A percentile compares a stretch with the other conserved stretches of the same genome.
Evolutionary conservation across 2,329 filamentous ascomycete genomes (phyloP).

Genomic region (Nannizzia gypsea): DNA sequence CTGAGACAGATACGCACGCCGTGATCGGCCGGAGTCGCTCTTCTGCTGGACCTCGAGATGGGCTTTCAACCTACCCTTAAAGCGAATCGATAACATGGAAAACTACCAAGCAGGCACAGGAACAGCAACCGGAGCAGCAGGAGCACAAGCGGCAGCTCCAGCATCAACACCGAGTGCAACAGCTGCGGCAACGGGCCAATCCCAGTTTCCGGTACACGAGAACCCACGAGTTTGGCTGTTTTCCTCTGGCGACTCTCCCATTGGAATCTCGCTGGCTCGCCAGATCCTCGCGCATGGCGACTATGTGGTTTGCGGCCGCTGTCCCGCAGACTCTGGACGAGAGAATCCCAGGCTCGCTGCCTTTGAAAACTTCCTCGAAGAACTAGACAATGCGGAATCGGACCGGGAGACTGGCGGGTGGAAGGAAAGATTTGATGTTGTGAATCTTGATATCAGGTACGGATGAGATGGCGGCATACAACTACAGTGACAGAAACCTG

Average conservation of each 20-base stretch:
- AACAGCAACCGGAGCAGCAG: neutral
- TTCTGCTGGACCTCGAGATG: slow-evolving; percentile 2
- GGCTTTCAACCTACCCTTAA: neutral
- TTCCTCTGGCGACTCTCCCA: slow-evolving; percentile 72
- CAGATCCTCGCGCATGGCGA: slow-evolving; percentile 83
- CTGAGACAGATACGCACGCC: neutral
- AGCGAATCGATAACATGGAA: slow-evolving; percentile 23
- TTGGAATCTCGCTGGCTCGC: slow-evolving; percentile 70
- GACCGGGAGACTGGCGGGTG: slow-evolving; percentile 48
- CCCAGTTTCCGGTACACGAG: slow-evolving; percentile 48
- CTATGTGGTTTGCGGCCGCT: slow-evolving; percentile 73
- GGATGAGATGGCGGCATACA: slow-evolving; percentile 9
- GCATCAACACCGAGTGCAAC: slow-evolving; percentile 13
- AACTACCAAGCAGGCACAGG: slow-evolving; percentile 22
- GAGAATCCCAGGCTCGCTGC: slow-evolving; percentile 63
- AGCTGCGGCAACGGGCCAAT: slow-evolving; percentile 12
- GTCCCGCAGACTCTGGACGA: slow-evolving; percentile 62
- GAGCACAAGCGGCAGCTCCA: too few species aligned
- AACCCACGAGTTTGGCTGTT: slow-evolving; percentile 84
- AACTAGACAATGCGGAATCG: slow-evolving; percentile 45
- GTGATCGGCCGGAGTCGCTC: neutral
- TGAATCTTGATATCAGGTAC: slow-evolving; percentile 47
- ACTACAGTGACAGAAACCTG: neutral
- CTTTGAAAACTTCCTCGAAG: slow-evolving; percentile 65
- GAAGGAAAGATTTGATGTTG: slow-evolving; percentile 60